Evolutionary conservation across 2,329 filamentous ascomycete species (phyloP).

Genomic region (Emmonsiellopsis sp.): DNA sequence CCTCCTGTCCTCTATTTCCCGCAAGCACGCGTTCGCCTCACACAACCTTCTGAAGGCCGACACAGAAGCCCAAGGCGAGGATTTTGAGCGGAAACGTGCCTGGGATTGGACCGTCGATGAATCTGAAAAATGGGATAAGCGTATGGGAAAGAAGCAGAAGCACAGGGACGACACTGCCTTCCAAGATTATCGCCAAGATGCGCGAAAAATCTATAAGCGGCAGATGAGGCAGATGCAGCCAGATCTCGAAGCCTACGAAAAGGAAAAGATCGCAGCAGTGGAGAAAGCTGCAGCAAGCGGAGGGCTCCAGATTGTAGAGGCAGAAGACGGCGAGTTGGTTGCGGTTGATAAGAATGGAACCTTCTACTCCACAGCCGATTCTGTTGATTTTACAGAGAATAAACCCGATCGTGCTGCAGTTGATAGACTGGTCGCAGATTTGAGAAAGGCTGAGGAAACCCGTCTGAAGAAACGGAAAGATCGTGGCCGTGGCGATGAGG

Average conservation of each 20-base stretch:
- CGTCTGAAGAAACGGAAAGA: constrained; percentile 79
- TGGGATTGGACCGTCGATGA: constrained; percentile 99
- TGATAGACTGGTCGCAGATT: constrained; percentile 75
- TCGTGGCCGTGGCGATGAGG: constrained; percentile 70
- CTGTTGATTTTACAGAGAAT: constrained; percentile 70
- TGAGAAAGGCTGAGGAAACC: constrained; percentile 80
- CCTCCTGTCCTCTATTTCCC: constrained; percentile 67
- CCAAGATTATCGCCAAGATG: constrained; percentile 78
- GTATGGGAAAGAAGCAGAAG: constrained; percentile 73
- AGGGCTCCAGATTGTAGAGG: constrained; percentile 87
- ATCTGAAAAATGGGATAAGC: constrained; percentile 85
- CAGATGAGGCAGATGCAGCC: constrained; percentile 70
- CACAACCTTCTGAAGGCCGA: constrained; percentile 93
- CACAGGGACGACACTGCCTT: constrained; percentile 82
- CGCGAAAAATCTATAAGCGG: constrained; percentile 86
- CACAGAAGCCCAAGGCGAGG: constrained; percentile 71
- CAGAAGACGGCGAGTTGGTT: constrained; percentile 86
- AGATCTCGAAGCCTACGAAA: constrained; percentile 76
- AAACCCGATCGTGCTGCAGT: constrained; percentile 80
- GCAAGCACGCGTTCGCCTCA: constrained; percentile 76
- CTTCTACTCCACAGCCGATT: constrained; percentile 84
- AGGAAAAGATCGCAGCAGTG: constrained; percentile 74
- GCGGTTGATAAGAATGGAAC: constrained; percentile 85
- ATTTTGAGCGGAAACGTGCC: constrained; percentile 94
- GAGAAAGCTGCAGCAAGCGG: constrained; percentile 77